A percentile compares a stretch with the other conserved stretches of the same genome.
Conservation (phyloP, 306 rosid species). For the Hippophae tibetana region DNA sequence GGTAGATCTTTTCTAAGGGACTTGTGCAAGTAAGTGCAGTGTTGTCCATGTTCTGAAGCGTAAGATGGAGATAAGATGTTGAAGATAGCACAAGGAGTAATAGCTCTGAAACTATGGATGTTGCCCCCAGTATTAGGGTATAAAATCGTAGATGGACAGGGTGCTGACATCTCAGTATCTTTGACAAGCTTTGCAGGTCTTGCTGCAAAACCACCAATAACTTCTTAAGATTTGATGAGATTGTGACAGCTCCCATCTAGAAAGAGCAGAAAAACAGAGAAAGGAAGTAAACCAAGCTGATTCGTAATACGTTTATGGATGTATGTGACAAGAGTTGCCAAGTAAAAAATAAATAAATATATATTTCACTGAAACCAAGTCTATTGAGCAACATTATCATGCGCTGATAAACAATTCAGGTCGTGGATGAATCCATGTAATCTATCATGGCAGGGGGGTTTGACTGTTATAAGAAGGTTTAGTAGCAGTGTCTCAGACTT, state of each 20-base stretch:
- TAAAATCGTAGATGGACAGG: slow-evolving; percentile 66
- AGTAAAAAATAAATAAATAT: too few relatives aligned
- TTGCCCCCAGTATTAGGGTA: slow-evolving; percentile 89
- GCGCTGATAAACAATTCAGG: too few relatives aligned
- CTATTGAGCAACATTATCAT: too few relatives aligned
- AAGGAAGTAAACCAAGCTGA: not conserved
- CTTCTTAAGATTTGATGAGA: slow-evolving; percentile 1
- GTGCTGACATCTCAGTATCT: slow-evolving; percentile 74
- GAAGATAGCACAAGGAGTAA: slow-evolving; percentile 84
- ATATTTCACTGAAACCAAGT: too few relatives aligned
- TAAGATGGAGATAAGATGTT: slow-evolving; percentile 88
- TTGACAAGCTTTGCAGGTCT: slow-evolving; percentile 74
- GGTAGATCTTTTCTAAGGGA: slow-evolving; percentile 64
- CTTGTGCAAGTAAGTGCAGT: slow-evolving; percentile 80
- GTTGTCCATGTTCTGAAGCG: slow-evolving; percentile 65
- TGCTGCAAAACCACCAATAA: slow-evolving; percentile 41
- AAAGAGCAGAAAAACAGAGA: not conserved
- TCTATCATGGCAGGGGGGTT: too few relatives aligned
- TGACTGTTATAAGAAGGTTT: too few relatives aligned
- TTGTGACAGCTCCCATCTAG: not conserved
- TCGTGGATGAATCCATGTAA: too few relatives aligned
- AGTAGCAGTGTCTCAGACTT: too few relatives aligned
- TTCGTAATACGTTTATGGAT: too few relatives aligned
- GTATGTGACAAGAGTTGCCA: too few relatives aligned
- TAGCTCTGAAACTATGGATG: slow-evolving; percentile 77